These are phyloP conservation scores for Hymenoscyphus albidus DNA, from an alignment of 2,329 filamentous ascomycete species.

Conservation along the genomic window DNA sequence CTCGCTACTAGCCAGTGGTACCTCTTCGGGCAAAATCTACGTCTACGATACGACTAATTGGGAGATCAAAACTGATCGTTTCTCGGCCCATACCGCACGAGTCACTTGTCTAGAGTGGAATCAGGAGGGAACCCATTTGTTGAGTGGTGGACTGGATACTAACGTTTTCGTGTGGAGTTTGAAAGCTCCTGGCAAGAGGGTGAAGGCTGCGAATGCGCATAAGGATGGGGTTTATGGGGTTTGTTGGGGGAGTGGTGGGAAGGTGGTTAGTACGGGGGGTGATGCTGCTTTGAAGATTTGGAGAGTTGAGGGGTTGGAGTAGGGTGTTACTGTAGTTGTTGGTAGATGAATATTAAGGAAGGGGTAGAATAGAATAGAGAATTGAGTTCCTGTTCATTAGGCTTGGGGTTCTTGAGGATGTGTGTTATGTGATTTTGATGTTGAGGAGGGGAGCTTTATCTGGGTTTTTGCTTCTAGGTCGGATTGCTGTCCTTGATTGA, in stretches of 20 bases:
- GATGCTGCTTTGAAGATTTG: conserved; percentile 93
- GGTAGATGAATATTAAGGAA: not conserved
- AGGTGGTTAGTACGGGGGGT: conserved; percentile 74
- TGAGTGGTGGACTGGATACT: conserved; percentile 83
- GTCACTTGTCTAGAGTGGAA: conserved; percentile 75
- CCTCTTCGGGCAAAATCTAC: conserved; percentile 80
- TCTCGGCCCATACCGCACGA: conserved; percentile 67
- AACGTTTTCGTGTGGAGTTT: conserved; percentile 92
- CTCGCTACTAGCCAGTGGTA: conserved; percentile 76
- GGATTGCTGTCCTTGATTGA: too few species aligned
- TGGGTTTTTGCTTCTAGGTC: too few species aligned
- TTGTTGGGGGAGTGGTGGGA: conserved; percentile 64
- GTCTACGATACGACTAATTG: conserved; percentile 67
- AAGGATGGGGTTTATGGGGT: conserved; percentile 94
- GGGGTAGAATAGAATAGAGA: not conserved
- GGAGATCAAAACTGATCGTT: conserved; percentile 75
- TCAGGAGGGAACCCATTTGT: conserved; percentile 69
- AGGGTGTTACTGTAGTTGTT: conserved; percentile 9
- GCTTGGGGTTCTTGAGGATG: too few species aligned
- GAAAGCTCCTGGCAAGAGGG: conserved; percentile 73
- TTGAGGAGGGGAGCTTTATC: too few species aligned
- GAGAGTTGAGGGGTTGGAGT: conserved; percentile 58
- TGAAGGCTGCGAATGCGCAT: conserved; percentile 84
- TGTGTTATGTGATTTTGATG: too few species aligned
- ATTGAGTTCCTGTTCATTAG: too few species aligned